These are phyloP conservation scores for Onygenales sp. DNA, from an alignment of 2,329 filamentous ascomycete genomes.

Conservation along the genomic window DNA sequence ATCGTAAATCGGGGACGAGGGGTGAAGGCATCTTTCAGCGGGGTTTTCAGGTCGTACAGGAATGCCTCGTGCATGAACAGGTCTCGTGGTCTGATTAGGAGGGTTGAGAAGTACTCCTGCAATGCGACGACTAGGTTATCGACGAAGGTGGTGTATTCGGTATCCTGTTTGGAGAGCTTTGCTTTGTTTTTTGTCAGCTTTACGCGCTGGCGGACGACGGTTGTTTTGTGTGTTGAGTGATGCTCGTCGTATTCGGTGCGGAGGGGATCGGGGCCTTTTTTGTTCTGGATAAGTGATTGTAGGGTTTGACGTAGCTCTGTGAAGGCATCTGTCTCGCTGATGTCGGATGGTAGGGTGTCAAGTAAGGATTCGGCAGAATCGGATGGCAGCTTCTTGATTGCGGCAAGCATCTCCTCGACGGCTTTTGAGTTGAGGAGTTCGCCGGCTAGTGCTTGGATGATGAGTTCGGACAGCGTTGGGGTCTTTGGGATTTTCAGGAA, in stretches of 20 bases:
- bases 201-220: constrained; percentile 51
- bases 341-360: constrained; percentile 23
- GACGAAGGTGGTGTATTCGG: constrained; percentile 46
- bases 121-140: constrained; percentile 38
- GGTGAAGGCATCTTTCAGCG: constrained; percentile 48
- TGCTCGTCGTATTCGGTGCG: constrained; percentile 68
- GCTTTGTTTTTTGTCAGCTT: constrained; percentile 49
- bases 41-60: constrained; percentile 48
- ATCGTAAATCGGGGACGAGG: constrained; percentile 49
- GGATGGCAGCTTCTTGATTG: constrained; percentile 45
- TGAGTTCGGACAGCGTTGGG: constrained; percentile 25
- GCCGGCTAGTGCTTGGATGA: constrained; percentile 37
- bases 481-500: constrained; percentile 22
- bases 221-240: constrained; percentile 45
- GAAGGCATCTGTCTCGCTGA: constrained; percentile 25
- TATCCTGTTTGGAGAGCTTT: constrained; percentile 43
- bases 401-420: constrained; percentile 43
- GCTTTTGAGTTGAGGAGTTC: constrained; percentile 43
- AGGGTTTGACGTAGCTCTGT: constrained; percentile 36
- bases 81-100: constrained; percentile 40
- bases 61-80: constrained; percentile 49
- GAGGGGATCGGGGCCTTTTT: constrained; percentile 43
- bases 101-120: constrained; percentile 35
- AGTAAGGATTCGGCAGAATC: constrained; percentile 37
- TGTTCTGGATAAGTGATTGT: constrained; percentile 36